These are phyloP conservation scores for Verticillium dahliae DNA, from an alignment of 2,329 filamentous ascomycete species.

Conservation along the genomic window DNA sequence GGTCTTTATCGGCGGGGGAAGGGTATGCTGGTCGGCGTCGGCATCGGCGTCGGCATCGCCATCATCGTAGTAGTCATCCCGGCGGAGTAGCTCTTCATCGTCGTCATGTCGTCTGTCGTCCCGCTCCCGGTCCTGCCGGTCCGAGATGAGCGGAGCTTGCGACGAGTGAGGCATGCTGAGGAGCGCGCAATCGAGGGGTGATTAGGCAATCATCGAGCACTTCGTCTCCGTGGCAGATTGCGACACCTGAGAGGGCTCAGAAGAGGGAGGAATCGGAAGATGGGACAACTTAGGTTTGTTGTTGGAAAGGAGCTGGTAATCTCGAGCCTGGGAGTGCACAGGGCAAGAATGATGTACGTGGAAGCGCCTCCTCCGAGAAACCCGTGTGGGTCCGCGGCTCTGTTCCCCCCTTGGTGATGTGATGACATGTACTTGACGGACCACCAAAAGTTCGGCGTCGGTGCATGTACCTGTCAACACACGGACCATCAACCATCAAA, in stretches of 20 bases:
- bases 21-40: constrained; percentile 13
- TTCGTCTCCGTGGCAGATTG: neutral
- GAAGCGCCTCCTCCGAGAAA: neutral
- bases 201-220: neutral
- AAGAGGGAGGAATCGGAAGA: neutral
- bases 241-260: neutral
- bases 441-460: neutral
- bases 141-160: constrained; percentile 2
- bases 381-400: neutral
- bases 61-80: constrained; percentile 20
- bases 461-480: neutral
- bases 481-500: neutral
- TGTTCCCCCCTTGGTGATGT: neutral
- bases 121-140: constrained; percentile 1
- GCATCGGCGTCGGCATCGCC: constrained; percentile 13
- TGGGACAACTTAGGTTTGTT: neutral
- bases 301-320: neutral
- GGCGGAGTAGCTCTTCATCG: constrained; percentile 14
- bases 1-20: constrained; percentile 10
- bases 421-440: neutral
- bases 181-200: neutral
- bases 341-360: neutral
- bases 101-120: constrained; percentile 14
- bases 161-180: neutral
- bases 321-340: neutral